These are phyloP conservation scores for Cladorrhinum samala DNA, from an alignment of 495 filamentous ascomycete species.

Conservation along the genomic window DNA sequence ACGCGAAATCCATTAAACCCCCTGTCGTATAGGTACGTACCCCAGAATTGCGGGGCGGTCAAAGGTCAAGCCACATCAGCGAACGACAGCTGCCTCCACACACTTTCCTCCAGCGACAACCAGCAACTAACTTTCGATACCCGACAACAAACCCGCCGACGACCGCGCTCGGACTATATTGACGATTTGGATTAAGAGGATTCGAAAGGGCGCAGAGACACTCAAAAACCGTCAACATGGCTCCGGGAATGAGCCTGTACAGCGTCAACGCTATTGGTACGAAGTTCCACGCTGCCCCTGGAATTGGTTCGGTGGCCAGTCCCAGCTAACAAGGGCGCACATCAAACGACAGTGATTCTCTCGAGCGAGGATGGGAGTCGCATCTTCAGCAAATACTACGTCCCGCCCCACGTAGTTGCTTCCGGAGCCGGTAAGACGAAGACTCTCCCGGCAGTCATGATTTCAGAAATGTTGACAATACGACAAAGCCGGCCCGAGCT, in stretches of 20 bases:
- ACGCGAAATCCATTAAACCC: constrained; percentile 19
- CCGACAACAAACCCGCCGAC: too few species aligned
- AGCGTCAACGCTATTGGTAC: constrained; percentile 84
- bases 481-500: constrained; percentile 21
- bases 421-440: constrained; percentile 11
- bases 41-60: constrained; percentile 13
- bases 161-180: too few species aligned
- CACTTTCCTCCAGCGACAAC: background rate
- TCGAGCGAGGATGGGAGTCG: constrained; percentile 80
- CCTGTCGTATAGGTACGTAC: constrained; percentile 22
- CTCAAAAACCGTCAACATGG: constrained; percentile 27
- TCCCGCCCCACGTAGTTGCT: constrained; percentile 67
- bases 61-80: constrained; percentile 27
- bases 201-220: too few species aligned
- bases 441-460: too few species aligned
- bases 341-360: constrained; percentile 41
- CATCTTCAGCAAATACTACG: constrained; percentile 95
- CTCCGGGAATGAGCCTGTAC: constrained; percentile 71
- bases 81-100: background rate
- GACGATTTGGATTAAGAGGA: too few species aligned
- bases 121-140: background rate
- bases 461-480: too few species aligned
- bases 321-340: constrained; percentile 2
- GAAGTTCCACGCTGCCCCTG: background rate
- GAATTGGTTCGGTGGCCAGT: background rate